These are phyloP conservation scores for Plasmodium sp. DNA, from an alignment of 169 alveolate species.

Conservation along the genomic window DNA sequence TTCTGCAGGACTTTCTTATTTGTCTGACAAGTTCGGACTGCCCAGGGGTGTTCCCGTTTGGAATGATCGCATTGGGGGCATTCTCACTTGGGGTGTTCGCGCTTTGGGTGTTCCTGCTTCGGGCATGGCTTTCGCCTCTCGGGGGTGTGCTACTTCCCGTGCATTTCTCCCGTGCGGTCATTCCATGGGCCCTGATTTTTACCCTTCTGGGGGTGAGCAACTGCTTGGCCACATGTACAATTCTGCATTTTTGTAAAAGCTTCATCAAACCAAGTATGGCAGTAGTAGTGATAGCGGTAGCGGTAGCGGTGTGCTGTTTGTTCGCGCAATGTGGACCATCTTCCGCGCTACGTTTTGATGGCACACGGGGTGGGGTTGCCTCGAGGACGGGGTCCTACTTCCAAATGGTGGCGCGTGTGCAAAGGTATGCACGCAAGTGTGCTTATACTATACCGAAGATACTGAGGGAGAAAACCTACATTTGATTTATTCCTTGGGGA, in stretches of 20 bases:
- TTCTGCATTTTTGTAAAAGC: constrained; percentile 6
- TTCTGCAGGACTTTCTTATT: constrained; percentile 65
- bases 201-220: neutral
- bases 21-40: constrained; percentile 48
- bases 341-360: neutral
- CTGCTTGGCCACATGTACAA: constrained; percentile 2
- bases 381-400: neutral
- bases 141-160: neutral
- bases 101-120: neutral
- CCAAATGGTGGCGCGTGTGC: neutral
- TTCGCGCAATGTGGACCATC: neutral
- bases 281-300: neutral
- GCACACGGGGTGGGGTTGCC: neutral
- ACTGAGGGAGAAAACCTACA: neutral
- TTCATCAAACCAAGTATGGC: constrained; percentile 10
- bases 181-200: neutral
- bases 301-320: neutral
- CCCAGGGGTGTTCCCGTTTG: neutral
- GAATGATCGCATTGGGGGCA: no score
- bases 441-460: neutral
- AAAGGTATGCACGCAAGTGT: neutral
- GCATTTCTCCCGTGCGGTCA: neutral
- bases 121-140: neutral
- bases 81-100: neutral
- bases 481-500: neutral